Conservation (phyloP, 2,329 filamentous ascomycete genomes). For the Pseudocercospora cruenta region DNA sequence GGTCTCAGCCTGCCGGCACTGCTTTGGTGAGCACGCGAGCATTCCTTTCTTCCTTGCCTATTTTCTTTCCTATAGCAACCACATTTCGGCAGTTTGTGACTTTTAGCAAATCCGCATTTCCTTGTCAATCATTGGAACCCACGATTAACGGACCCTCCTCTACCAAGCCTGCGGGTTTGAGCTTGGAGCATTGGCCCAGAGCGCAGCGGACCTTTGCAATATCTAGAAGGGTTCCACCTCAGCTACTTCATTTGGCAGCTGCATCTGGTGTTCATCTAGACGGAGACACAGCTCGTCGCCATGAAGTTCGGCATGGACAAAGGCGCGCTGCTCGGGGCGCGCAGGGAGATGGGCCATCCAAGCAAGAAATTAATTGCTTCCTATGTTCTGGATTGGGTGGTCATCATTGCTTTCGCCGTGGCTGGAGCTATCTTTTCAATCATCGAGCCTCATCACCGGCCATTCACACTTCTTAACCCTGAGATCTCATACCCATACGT, state of each 20-base stretch:
- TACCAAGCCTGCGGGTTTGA: background rate
- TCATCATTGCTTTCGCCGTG: constrained; percentile 54
- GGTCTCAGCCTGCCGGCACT: background rate
- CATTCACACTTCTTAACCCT: constrained; percentile 73
- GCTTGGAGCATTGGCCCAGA: background rate
- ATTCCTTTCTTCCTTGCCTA: constrained; percentile 2
- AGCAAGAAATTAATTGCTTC: constrained; percentile 57
- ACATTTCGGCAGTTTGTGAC: background rate
- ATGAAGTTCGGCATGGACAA: background rate
- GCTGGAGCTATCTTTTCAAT: constrained; percentile 51
- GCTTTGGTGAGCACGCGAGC: constrained; percentile 2
- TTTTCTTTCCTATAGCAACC: background rate
- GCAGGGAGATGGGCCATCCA: constrained; percentile 18
- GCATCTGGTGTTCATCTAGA: background rate
- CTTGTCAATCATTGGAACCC: background rate
- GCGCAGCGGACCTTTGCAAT: background rate
- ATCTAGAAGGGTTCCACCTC: background rate
- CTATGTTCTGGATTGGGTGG: constrained; percentile 75
- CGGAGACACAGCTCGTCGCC: background rate
- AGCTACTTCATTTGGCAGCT: background rate
- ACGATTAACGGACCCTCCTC: background rate
- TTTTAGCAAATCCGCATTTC: background rate
- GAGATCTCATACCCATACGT: constrained; percentile 78
- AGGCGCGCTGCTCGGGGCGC: constrained; percentile 18
- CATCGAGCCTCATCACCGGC: constrained; percentile 67